phyloP scores from a whole-genome alignment of 2,329 filamentous ascomycete genomes.

The Xylariaceae sp. region DNA sequence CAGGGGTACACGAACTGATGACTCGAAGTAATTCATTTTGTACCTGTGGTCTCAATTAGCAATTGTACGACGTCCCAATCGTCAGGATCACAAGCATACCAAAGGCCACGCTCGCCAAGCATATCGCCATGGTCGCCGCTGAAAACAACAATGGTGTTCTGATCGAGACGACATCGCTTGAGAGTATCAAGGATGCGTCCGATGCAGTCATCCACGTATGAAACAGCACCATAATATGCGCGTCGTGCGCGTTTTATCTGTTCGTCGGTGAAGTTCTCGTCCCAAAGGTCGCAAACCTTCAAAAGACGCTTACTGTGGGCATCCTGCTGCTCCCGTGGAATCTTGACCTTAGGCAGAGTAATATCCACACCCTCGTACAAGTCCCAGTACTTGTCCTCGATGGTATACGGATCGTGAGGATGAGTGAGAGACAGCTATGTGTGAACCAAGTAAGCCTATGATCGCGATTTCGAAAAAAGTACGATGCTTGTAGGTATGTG shows the following conservation, averaged over 20 bases:
- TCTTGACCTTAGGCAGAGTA: constrained; percentile 69
- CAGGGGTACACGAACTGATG: constrained; percentile 82
- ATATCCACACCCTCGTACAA: constrained; percentile 86
- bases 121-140: constrained; percentile 94
- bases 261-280: constrained; percentile 75
- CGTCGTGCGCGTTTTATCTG: constrained; percentile 80
- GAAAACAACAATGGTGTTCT: constrained; percentile 88
- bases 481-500: background rate
- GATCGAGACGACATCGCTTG: constrained; percentile 70
- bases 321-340: constrained; percentile 77
- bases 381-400: constrained; percentile 91
- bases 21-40: constrained; percentile 97
- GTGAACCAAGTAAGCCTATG: constrained; percentile 2
- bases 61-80: background rate
- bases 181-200: constrained; percentile 74
- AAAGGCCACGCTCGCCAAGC: constrained; percentile 85
- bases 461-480: background rate
- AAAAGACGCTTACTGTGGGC: constrained; percentile 81
- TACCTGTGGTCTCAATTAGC: constrained; percentile 41
- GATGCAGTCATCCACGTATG: constrained; percentile 90
- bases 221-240: constrained; percentile 89
- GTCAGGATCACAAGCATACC: constrained; percentile 39
- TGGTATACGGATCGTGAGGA: constrained; percentile 92
- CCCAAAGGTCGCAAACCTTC: constrained; percentile 81
- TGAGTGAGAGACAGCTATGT: constrained; percentile 76